Percentiles rank a stretch among this genome's conserved stretches.
Conservation (phyloP, 441 rosid species). For the Syzygium syzygioides region DNA sequence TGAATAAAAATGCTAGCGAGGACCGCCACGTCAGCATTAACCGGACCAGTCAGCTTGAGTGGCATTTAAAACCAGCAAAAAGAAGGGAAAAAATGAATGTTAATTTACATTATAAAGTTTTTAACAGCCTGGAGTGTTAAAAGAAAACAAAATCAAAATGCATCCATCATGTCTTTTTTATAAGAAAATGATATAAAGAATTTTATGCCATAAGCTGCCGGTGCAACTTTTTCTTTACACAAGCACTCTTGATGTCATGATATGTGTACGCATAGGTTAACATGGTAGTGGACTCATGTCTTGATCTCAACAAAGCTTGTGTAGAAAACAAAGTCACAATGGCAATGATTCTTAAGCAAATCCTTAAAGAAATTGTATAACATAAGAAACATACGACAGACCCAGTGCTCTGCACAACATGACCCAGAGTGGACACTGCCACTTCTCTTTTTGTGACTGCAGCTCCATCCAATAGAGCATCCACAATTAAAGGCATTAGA, state of each 20-base stretch:
- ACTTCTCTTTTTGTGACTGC: constrained; percentile 96
- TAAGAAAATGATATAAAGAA: background rate
- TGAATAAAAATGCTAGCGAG: background rate
- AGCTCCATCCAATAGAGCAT: constrained; percentile 98
- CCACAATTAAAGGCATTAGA: constrained; percentile 99
- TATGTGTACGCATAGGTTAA: background rate
- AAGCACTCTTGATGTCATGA: background rate
- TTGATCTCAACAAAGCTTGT: background rate
- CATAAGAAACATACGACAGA: constrained; percentile 35
- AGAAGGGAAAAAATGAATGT: background rate
- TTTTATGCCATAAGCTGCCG: background rate
- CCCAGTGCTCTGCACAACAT: constrained; percentile 99
- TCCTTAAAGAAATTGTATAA: background rate
- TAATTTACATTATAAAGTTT: background rate
- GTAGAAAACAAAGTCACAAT: background rate
- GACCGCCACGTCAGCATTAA: background rate
- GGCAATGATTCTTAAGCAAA: background rate
- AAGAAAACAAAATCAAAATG: constrained; percentile 6
- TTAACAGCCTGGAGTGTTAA: background rate
- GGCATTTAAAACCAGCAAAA: background rate
- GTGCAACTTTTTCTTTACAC: background rate
- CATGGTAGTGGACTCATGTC: background rate
- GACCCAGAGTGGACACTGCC: constrained; percentile 99
- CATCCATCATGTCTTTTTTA: background rate
- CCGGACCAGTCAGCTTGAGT: background rate